Evolutionary conservation across 345 rosid genomes (phyloP).

Genomic region (Murraya paniculata): DNA sequence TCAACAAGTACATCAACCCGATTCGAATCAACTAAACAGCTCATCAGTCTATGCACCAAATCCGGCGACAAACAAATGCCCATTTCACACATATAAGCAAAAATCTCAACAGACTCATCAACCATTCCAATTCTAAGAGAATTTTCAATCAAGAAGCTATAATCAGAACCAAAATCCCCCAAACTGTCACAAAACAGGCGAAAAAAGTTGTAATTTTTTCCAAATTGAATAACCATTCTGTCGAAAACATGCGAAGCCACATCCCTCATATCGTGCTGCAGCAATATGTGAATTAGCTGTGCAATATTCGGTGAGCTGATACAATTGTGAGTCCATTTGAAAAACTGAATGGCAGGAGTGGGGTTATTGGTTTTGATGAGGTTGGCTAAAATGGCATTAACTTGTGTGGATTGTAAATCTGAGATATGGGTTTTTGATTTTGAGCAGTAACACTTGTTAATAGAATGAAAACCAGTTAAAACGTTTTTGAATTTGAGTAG

Average conservation of each 20-base stretch:
- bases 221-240: constrained; percentile 25
- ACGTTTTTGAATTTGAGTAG: background rate
- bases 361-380: constrained; percentile 23
- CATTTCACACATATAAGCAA: constrained; percentile 21
- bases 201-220: constrained; percentile 22
- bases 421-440: constrained; percentile 10
- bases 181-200: constrained; percentile 10
- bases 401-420: constrained; percentile 10
- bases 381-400: constrained; percentile 21
- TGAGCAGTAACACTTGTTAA: background rate
- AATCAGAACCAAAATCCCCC: constrained; percentile 13
- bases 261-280: constrained; percentile 29
- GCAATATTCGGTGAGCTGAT: constrained; percentile 4
- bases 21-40: constrained; percentile 28
- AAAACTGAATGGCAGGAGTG: constrained; percentile 16
- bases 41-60: constrained; percentile 27
- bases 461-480: background rate
- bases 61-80: constrained; percentile 17
- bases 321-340: background rate
- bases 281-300: constrained; percentile 32
- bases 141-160: constrained; percentile 35
- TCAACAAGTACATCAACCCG: constrained; percentile 27
- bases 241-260: constrained; percentile 40
- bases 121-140: constrained; percentile 34
- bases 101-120: constrained; percentile 24